phyloP scores from a whole-genome alignment of 1,284 basidiomycete genomes.

The Pascua sp. region DNA sequence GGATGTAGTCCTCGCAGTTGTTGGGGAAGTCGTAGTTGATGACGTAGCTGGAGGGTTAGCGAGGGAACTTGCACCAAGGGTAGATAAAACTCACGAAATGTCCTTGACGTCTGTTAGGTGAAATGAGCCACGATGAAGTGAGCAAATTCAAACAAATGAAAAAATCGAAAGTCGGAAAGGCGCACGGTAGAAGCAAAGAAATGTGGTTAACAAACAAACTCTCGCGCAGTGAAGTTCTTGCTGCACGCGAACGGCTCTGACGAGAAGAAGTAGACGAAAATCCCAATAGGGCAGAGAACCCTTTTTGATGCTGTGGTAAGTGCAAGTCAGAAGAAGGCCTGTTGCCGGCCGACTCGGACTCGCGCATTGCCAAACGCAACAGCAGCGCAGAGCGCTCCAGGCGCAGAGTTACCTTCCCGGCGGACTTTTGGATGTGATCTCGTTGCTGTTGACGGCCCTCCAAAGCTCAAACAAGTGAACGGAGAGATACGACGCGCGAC shows the following conservation, averaged over 20 bases:
- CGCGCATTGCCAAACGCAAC: too few species aligned
- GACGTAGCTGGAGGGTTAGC: slow-evolving; percentile 19
- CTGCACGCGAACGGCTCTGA: slow-evolving; percentile 19
- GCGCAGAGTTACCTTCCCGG: not conserved
- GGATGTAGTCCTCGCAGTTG: slow-evolving; percentile 55
- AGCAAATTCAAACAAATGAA: slow-evolving; percentile 19
- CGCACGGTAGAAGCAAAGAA: not conserved
- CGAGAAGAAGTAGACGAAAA: not conserved
- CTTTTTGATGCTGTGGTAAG: too few species aligned
- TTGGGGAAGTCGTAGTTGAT: slow-evolving; percentile 93
- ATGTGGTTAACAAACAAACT: slow-evolving; percentile 20
- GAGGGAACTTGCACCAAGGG: slow-evolving; percentile 10
- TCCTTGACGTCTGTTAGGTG: slow-evolving; percentile 46
- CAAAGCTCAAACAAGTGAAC: slow-evolving; percentile 5
- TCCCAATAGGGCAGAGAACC: not conserved
- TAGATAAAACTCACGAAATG: slow-evolving; percentile 31
- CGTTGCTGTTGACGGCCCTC: slow-evolving; percentile 16
- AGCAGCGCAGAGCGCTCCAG: too few species aligned
- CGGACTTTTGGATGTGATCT: slow-evolving; percentile 6
- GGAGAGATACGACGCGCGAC: not conserved
- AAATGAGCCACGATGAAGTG: slow-evolving; percentile 14
- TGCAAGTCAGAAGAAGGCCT: not conserved
- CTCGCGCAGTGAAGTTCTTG: slow-evolving; percentile 17
- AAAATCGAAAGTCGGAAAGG: slow-evolving; percentile 13
- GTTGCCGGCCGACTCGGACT: too few species aligned